These are phyloP conservation scores for Metschnikowia aberdeeniae DNA, from an alignment of 805 yeast species.

Conservation along the genomic window DNA sequence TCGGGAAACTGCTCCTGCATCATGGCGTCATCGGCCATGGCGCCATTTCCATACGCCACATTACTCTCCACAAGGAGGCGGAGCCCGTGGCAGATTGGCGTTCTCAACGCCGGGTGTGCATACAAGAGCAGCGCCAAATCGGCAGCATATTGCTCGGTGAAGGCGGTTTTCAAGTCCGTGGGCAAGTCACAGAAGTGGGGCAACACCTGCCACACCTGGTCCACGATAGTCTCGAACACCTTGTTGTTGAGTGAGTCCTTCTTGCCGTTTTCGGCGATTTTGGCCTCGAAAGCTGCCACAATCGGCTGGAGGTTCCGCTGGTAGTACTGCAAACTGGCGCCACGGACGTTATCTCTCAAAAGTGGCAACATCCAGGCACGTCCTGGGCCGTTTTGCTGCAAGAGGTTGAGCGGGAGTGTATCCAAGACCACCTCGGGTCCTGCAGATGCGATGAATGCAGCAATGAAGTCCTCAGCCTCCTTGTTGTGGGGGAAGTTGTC, in stretches of 20 bases:
- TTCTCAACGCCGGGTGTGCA: conserved; percentile 69
- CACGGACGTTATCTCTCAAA: conserved; percentile 77
- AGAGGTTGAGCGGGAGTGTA: conserved; percentile 73
- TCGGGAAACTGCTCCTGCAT: conserved; percentile 60
- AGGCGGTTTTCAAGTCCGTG: conserved; percentile 58
- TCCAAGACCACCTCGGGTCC: conserved; percentile 84
- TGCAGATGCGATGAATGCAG: conserved; percentile 70
- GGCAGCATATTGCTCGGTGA: conserved; percentile 76
- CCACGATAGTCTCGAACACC: conserved; percentile 78
- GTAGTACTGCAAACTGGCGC: conserved; percentile 65
- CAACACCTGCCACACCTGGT: conserved; percentile 87
- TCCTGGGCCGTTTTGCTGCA: conserved; percentile 56
- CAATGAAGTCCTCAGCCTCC: conserved; percentile 77
- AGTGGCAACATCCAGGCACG: conserved; percentile 95
- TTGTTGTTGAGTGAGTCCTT: conserved; percentile 66
- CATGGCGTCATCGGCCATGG: conserved; percentile 50
- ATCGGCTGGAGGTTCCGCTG: conserved; percentile 63
- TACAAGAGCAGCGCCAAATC: conserved; percentile 70
- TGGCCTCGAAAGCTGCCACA: conserved; percentile 49
- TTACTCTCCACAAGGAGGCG: conserved; percentile 76
- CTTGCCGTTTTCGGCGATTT: conserved; percentile 32
- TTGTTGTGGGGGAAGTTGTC: conserved; percentile 62
- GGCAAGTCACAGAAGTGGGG: conserved; percentile 91
- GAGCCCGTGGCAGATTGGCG: conserved; percentile 77
- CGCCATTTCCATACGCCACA: conserved; percentile 57